These are phyloP conservation scores for Leptomonas pyrrhocoris DNA, from an alignment of 208 protist genomes.

Conservation along the genomic window DNA sequence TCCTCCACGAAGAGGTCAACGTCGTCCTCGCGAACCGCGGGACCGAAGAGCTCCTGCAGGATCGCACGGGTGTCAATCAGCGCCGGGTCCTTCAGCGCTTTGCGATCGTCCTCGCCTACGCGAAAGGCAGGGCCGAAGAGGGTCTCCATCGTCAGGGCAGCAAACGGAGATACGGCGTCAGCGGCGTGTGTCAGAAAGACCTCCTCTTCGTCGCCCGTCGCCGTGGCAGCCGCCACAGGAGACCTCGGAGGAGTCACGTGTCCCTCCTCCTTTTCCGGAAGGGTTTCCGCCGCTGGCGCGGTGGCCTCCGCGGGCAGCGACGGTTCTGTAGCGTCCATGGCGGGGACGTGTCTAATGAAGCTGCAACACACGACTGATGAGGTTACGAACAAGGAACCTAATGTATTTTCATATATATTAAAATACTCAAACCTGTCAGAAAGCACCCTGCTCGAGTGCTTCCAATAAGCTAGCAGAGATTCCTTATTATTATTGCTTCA, in stretches of 20 bases:
- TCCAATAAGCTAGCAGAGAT: no score
- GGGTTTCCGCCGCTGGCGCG: background rate
- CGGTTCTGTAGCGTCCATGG: no score
- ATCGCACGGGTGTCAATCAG: constrained; percentile 70
- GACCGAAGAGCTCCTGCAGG: constrained; percentile 60
- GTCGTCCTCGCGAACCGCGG: constrained; percentile 48
- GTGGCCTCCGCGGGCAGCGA: background rate
- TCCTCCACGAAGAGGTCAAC: constrained; percentile 39
- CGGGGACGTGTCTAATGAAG: no score
- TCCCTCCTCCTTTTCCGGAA: background rate
- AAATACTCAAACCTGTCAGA: no score
- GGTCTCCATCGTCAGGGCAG: constrained; percentile 41
- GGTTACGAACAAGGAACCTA: no score
- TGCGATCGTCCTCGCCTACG: constrained; percentile 21
- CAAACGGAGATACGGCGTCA: background rate
- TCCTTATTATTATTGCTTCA: background rate
- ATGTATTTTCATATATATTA: no score
- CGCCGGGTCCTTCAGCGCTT: constrained; percentile 46
- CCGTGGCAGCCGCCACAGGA: constrained; percentile 4
- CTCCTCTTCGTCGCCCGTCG: constrained; percentile 28
- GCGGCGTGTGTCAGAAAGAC: background rate
- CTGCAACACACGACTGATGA: no score
- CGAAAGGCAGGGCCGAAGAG: constrained; percentile 74
- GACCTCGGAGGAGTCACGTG: constrained; percentile 4
- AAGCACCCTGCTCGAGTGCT: no score